A percentile compares a stretch with the other conserved stretches of the same genome.
Conservation (phyloP, 2,329 filamentous ascomycete genomes). For the Fusarium graminum region DNA sequence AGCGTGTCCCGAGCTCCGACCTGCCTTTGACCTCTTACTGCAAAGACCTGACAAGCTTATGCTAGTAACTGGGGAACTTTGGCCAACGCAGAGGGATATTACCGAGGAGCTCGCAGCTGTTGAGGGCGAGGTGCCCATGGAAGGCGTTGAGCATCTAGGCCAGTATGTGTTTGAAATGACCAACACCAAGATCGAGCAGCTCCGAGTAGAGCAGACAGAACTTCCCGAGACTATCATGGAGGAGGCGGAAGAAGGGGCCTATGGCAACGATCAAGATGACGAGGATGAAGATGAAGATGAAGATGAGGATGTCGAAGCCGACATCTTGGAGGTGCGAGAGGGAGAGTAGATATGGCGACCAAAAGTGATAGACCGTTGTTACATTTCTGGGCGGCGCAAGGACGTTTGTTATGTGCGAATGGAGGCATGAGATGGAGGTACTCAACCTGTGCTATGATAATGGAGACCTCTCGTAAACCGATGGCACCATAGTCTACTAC, state of each 20-base stretch:
- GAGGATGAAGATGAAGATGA: constrained; percentile 51
- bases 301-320: constrained; percentile 49
- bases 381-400: constrained; percentile 26
- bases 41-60: constrained; percentile 83
- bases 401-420: constrained; percentile 4
- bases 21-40: constrained; percentile 85
- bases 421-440: constrained; percentile 7
- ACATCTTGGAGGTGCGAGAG: constrained; percentile 55
- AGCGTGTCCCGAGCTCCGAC: constrained; percentile 85
- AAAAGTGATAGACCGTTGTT: constrained; percentile 16
- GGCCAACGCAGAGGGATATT: constrained; percentile 72
- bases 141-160: constrained; percentile 91
- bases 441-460: constrained; percentile 4
- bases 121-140: constrained; percentile 78
- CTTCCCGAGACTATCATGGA: constrained; percentile 45
- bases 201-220: constrained; percentile 57
- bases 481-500: background rate
- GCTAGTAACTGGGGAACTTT: constrained; percentile 88
- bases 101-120: constrained; percentile 59
- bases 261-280: constrained; percentile 48
- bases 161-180: constrained; percentile 99
- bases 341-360: constrained; percentile 44
- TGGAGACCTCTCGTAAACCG: constrained; percentile 1
- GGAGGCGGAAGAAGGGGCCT: constrained; percentile 51
- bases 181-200: constrained; percentile 67